Base-by-base conservation (phyloP, 2,329 filamentous ascomycete species). In the Fusarium acutatum region DNA sequence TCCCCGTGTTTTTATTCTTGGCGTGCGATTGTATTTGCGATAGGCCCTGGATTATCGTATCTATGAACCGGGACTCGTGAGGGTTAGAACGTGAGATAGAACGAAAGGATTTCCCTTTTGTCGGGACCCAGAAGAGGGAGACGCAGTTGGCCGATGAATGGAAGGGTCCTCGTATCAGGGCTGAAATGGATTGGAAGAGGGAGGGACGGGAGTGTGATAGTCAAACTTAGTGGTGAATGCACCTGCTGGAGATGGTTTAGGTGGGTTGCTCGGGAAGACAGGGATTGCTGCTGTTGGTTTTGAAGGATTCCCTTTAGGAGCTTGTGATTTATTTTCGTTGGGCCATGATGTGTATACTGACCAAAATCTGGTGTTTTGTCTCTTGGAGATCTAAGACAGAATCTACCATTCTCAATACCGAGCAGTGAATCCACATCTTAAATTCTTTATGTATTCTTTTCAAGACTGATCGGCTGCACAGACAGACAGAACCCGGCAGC, bases 161-260 rank as follows among this genome's bases (percentile, higher is more conserved):
- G 41, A 35, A 58, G 57, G 30, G 18, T 40, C 28, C 32, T 52
- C 44, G 38, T 50, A 52, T 38, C 43, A 52, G 60, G 65, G 67
- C 65, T 69, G 52, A 64, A 64, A 34, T 50, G 14, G 35, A 50
- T 26, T 24, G 56, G 13, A 20, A 50, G 20, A 28, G 40, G 66
- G 67, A 65, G 62, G 54, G 47, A 67, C 67, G 67, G 64, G 70
- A 68, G 62, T 67, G 67, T 60, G 67, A 53, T 67, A 32, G 54
- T 49, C 40, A 74, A 71, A 61, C 62, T 74, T 54, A 58, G 50
- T 69, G 40, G 38, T 62, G 41, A 72, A 52, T 69, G 59, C 71
- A 73, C 71, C 71, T 72, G 47, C 71, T 74, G 34, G 49, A 74
- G 62, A 64, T 59, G 70, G 70, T 70, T 58, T 73, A 72, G 64